A percentile compares a stretch with the other conserved stretches of the same genome.
Conservation (phyloP, 768 basidiomycete genomes). For the Russula virescens region DNA sequence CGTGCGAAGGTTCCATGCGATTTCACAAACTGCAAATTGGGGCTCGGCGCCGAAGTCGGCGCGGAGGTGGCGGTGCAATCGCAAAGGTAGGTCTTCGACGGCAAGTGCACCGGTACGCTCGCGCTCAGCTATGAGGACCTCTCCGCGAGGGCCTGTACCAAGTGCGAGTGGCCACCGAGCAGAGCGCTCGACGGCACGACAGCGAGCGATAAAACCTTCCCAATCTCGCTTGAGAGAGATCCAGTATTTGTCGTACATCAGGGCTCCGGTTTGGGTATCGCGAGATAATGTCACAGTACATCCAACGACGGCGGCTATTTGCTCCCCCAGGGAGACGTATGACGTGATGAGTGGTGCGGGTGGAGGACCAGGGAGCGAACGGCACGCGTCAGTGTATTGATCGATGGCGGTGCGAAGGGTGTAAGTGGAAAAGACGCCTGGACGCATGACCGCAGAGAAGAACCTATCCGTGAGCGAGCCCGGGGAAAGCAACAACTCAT, state of each 20-base stretch:
- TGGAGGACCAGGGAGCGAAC: constrained; percentile 54
- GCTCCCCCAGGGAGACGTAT: constrained; percentile 64
- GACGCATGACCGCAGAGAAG: constrained; percentile 75
- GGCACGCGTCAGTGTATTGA: constrained; percentile 70
- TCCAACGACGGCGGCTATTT: constrained; percentile 80
- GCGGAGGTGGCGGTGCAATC: constrained; percentile 46
- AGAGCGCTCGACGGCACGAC: constrained; percentile 83
- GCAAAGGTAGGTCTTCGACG: constrained; percentile 61
- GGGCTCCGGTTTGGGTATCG: constrained; percentile 73
- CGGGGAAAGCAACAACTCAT: constrained; percentile 67
- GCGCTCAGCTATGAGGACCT: constrained; percentile 64
- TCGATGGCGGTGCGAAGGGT: constrained; percentile 79
- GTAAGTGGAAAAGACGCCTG: constrained; percentile 79
- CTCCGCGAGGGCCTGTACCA: constrained; percentile 39
- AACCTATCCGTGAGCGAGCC: constrained; percentile 76
- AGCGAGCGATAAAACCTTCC: constrained; percentile 92
- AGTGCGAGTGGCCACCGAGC: constrained; percentile 76
- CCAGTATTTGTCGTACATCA: constrained; percentile 75
- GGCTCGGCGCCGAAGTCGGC: constrained; percentile 42
- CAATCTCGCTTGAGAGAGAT: constrained; percentile 85
- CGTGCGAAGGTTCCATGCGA: constrained; percentile 57
- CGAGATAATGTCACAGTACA: constrained; percentile 70
- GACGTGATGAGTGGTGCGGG: constrained; percentile 53
- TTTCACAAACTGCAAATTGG: constrained; percentile 51
- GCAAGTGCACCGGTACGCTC: constrained; percentile 67